phyloP scores from a whole-genome alignment of 1,284 basidiomycete species.

The Rhodofomes roseus region DNA sequence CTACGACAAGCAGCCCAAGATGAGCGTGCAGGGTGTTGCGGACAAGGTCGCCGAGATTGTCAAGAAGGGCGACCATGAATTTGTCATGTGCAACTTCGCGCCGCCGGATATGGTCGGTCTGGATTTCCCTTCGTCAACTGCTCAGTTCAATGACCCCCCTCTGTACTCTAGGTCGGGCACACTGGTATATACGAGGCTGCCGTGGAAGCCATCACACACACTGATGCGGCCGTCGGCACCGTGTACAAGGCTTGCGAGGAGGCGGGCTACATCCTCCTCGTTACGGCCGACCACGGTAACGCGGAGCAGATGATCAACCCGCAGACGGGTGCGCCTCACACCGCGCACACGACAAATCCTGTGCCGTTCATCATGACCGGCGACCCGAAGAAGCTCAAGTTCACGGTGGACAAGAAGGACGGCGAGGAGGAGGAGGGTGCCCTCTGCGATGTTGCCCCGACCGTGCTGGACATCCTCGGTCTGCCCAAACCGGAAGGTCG shows the following conservation, averaged over 20 bases:
- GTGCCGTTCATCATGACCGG: slow-evolving; percentile 80
- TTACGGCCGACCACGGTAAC: slow-evolving; percentile 93
- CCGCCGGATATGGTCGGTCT: slow-evolving; percentile 85
- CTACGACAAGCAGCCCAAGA: slow-evolving; percentile 84
- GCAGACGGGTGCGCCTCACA: slow-evolving; percentile 81
- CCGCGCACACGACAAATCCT: slow-evolving; percentile 81
- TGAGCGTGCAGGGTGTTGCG: slow-evolving; percentile 83
- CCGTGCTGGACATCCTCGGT: slow-evolving; percentile 74
- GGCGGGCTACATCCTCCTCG: slow-evolving; percentile 79
- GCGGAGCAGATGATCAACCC: slow-evolving; percentile 89
- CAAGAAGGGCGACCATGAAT: slow-evolving; percentile 65
- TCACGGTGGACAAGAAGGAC: slow-evolving; percentile 43
- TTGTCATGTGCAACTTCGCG: slow-evolving; percentile 95
- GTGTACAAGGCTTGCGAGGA: slow-evolving; percentile 82
- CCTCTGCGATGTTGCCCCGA: slow-evolving; percentile 86
- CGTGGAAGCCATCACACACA: slow-evolving; percentile 77
- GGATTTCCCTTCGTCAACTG: not conserved
- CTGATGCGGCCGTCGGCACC: slow-evolving; percentile 83
- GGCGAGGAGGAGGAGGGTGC: slow-evolving; percentile 69
- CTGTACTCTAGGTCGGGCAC: slow-evolving; percentile 65
- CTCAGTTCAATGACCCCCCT: not conserved
- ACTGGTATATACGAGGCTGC: slow-evolving; percentile 88
- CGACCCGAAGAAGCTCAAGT: slow-evolving; percentile 46
- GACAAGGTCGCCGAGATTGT: slow-evolving; percentile 88
- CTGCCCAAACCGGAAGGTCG: slow-evolving; percentile 56